phyloP scores from a whole-genome alignment of 345 rosid species.

The Lagerstroemia speciosa region DNA sequence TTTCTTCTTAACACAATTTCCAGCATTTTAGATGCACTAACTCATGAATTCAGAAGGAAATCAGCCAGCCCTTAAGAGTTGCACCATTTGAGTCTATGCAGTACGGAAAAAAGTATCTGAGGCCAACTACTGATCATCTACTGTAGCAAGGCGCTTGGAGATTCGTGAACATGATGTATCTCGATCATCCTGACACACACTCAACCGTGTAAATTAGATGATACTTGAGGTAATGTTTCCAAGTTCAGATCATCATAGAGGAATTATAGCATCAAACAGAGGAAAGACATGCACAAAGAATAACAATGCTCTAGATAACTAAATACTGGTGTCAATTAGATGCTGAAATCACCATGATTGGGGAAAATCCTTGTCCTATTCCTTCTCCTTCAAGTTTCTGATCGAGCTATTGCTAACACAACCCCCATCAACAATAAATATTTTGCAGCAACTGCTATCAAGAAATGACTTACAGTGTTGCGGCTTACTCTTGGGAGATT shows the following conservation, averaged over 20 bases:
- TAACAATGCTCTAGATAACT: not conserved
- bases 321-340: no score
- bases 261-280: not conserved
- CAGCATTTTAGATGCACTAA: constrained; percentile 48
- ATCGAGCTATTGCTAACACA: constrained; percentile 10
- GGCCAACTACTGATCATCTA: constrained; percentile 80
- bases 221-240: not conserved
- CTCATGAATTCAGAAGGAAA: constrained; percentile 43
- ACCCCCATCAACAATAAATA: constrained; percentile 52
- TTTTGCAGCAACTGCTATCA: constrained; percentile 35
- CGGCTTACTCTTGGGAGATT: constrained; percentile 41
- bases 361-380: constrained; percentile 13
- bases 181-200: constrained; percentile 24
- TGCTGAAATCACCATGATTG: not conserved
- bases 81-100: constrained; percentile 52
- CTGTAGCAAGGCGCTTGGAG: constrained; percentile 43
- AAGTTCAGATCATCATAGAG: not conserved
- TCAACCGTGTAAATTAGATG: not conserved
- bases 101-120: constrained; percentile 65
- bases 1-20: constrained; percentile 75
- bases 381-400: constrained; percentile 10
- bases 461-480: constrained; percentile 65
- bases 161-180: constrained; percentile 15
- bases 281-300: not conserved
- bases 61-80: constrained; percentile 60